A percentile compares a stretch with the other conserved stretches of the same genome.
phyloP scores from a whole-genome alignment of 805 yeast species.

The Candida stauntonica region DNA sequence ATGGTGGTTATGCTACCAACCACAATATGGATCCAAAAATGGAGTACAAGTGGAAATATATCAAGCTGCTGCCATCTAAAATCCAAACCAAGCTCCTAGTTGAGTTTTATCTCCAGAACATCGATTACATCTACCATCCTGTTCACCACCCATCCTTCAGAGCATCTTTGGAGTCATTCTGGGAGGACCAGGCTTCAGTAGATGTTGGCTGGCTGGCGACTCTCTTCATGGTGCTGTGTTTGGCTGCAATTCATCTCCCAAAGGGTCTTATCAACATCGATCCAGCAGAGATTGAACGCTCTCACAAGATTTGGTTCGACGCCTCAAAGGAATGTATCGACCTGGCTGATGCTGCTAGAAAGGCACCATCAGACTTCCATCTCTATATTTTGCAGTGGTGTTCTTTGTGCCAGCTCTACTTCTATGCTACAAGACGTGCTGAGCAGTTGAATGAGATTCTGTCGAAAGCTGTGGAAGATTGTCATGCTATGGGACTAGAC shows the following conservation, averaged over 20 bases:
- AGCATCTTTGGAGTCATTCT: conserved; percentile 16
- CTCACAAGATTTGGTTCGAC: conserved; percentile 27
- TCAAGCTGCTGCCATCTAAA: conserved; percentile 22
- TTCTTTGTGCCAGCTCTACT: conserved; percentile 27
- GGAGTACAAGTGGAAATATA: conserved; percentile 18
- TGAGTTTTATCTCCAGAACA: conserved; percentile 26
- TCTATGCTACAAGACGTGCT: conserved; percentile 27
- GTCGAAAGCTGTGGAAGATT: conserved; percentile 23
- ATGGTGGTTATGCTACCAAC: not conserved
- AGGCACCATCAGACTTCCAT: conserved; percentile 13
- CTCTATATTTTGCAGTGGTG: conserved; percentile 24
- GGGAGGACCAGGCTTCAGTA: conserved; percentile 20
- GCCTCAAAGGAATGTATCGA: conserved; percentile 25
- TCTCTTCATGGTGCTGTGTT: conserved; percentile 22
- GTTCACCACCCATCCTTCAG: conserved; percentile 28
- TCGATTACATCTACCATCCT: conserved; percentile 30
- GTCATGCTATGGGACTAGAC: conserved; percentile 24
- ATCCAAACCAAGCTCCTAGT: conserved; percentile 24
- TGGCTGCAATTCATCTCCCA: conserved; percentile 28
- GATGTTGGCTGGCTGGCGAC: conserved; percentile 26
- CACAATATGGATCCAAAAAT: conserved; percentile 3
- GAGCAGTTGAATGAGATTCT: conserved; percentile 24
- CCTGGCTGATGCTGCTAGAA: conserved; percentile 18
- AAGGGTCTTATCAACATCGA: conserved; percentile 25
- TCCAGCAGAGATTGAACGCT: conserved; percentile 23